These are phyloP conservation scores for Thyridium curvatum DNA, from an alignment of 2,329 filamentous ascomycete species.

Conservation along the genomic window DNA sequence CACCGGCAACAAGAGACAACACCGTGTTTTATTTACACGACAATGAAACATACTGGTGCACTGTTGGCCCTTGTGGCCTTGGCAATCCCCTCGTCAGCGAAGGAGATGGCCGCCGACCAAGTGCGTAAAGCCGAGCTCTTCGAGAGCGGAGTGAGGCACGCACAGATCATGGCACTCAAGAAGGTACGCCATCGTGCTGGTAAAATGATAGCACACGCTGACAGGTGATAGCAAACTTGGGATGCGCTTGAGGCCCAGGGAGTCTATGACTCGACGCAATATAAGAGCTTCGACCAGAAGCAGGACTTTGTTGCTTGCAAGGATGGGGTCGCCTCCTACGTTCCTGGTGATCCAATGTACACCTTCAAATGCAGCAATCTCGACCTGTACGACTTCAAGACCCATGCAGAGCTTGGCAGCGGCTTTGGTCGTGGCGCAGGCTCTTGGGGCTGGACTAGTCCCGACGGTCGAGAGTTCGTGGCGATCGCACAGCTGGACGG, in stretches of 20 bases:
- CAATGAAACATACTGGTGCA: no score
- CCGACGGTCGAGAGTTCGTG: constrained; percentile 45
- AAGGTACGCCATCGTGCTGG: no score
- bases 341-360: constrained; percentile 3
- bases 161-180: no score
- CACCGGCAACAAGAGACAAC: no score
- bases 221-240: no score
- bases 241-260: background rate
- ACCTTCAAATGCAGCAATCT: constrained; percentile 5
- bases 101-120: no score
- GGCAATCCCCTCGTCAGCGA: no score
- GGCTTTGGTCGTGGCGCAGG: background rate
- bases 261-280: constrained; percentile 1
- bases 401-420: background rate
- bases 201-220: no score
- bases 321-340: constrained; percentile 1
- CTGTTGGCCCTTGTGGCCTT: no score
- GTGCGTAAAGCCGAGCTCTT: no score
- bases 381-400: constrained; percentile 3
- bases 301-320: constrained; percentile 1
- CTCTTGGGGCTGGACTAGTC: constrained; percentile 39
- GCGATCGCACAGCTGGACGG: constrained; percentile 49
- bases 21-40: no score
- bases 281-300: background rate
- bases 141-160: no score